Conservation (phyloP, 2,329 filamentous ascomycete species). For the Zymoseptoria passerinii region DNA sequence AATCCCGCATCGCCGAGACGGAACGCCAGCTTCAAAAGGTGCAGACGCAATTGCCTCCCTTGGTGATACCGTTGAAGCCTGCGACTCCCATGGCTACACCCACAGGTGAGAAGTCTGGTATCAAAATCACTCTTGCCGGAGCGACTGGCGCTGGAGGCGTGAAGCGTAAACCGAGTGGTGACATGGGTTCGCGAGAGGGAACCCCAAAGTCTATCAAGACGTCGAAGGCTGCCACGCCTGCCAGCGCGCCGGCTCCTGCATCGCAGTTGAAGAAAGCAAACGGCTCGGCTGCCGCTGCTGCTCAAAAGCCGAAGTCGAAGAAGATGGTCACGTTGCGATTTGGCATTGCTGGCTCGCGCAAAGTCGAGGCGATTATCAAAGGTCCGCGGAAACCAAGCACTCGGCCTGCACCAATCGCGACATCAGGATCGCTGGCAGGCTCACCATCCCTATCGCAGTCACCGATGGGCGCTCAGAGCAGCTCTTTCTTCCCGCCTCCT, state of each 20-base stretch:
- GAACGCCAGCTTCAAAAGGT: constrained; percentile 4
- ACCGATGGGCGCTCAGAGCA: background rate
- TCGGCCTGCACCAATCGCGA: background rate
- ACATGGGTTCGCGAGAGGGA: constrained; percentile 14
- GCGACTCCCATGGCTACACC: background rate
- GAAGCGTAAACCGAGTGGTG: constrained; percentile 24
- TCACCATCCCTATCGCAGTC: background rate
- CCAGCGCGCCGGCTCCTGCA: constrained; percentile 2
- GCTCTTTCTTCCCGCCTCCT: constrained; percentile 3
- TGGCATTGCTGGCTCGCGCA: constrained; percentile 9
- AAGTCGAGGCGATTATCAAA: constrained; percentile 16
- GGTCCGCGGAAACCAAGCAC: constrained; percentile 7
- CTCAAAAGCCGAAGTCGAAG: constrained; percentile 1
- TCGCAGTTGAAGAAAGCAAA: constrained; percentile 2
- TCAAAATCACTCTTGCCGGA: constrained; percentile 20
- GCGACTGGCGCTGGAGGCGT: constrained; percentile 1
- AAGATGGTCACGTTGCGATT: constrained; percentile 7
- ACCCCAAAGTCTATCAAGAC: constrained; percentile 24
- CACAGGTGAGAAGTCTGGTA: constrained; percentile 10
- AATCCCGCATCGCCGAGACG: background rate
- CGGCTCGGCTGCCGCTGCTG: background rate
- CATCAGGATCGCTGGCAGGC: constrained; percentile 1
- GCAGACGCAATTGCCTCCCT: background rate
- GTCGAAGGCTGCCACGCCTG: constrained; percentile 13
- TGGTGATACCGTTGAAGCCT: constrained; percentile 3